Percentiles rank a stretch among this genome's conserved stretches.
These are phyloP conservation scores for Tolypocladium amazonense DNA, from an alignment of 2,329 filamentous ascomycete species.

Conservation along the genomic window DNA sequence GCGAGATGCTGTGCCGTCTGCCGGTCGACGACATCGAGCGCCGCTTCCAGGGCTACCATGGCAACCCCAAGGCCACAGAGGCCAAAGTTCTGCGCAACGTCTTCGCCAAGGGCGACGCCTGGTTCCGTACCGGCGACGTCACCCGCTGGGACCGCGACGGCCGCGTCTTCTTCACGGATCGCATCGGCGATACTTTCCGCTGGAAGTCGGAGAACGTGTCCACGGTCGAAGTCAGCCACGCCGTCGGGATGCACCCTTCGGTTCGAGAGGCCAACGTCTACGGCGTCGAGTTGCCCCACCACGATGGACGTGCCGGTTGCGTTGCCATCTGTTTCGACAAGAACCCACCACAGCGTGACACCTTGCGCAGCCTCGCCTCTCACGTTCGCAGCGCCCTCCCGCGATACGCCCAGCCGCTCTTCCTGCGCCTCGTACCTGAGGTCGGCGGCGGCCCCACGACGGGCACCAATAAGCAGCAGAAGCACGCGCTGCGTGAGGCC, in stretches of 20 bases:
- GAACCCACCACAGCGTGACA: constrained; percentile 27
- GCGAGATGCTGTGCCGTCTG: constrained; percentile 66
- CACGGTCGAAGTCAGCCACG: constrained; percentile 71
- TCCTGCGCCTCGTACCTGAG: constrained; percentile 55
- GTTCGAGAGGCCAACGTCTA: constrained; percentile 80
- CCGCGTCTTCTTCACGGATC: constrained; percentile 69
- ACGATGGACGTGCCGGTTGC: constrained; percentile 78
- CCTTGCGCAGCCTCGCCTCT: constrained; percentile 48
- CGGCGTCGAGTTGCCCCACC: constrained; percentile 66
- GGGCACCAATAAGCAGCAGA: constrained; percentile 85
- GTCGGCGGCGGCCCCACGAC: constrained; percentile 52
- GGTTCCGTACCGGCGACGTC: constrained; percentile 78
- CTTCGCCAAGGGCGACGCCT: constrained; percentile 65
- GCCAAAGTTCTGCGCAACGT: constrained; percentile 68
- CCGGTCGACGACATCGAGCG: constrained; percentile 51
- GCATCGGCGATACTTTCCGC: constrained; percentile 67
- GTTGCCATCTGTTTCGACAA: constrained; percentile 55
- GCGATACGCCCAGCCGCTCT: constrained; percentile 66
- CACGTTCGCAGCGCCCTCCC: constrained; percentile 53
- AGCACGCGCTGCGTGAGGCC: constrained; percentile 58
- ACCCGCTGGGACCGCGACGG: constrained; percentile 62
- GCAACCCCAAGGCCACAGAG: constrained; percentile 58
- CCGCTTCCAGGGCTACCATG: constrained; percentile 75
- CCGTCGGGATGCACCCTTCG: constrained; percentile 53
- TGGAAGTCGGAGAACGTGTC: constrained; percentile 82